Conservation (phyloP, 1,284 basidiomycete species). For the Leccinum pseudoinsigne region DNA sequence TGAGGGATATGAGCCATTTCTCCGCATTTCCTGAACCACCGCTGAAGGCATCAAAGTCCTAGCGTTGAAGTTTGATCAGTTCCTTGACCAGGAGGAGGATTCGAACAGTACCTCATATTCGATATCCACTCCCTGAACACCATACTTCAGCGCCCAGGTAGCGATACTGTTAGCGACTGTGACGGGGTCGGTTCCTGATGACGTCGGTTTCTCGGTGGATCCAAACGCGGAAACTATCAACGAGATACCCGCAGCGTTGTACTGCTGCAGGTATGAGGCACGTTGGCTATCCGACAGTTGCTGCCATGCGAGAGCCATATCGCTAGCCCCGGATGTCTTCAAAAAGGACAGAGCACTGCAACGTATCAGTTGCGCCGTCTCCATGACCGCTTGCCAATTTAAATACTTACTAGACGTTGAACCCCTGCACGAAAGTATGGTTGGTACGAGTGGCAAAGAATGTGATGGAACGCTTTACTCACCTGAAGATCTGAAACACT, state of each 20-base stretch:
- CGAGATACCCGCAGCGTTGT: constrained; percentile 46
- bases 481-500: constrained; percentile 7
- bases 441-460: constrained; percentile 4
- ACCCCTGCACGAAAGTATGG: constrained; percentile 34
- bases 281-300: constrained; percentile 36
- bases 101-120: constrained; percentile 47
- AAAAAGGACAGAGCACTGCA: constrained; percentile 45
- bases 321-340: constrained; percentile 40
- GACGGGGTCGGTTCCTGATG: constrained; percentile 36
- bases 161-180: constrained; percentile 45
- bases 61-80: constrained; percentile 13
- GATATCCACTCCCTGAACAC: constrained; percentile 55
- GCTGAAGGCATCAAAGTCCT: constrained; percentile 50
- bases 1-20: constrained; percentile 42
- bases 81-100: background rate
- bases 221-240: constrained; percentile 52
- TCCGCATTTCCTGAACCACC: constrained; percentile 35
- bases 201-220: constrained; percentile 50
- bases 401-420: constrained; percentile 44
- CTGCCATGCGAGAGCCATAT: constrained; percentile 46
- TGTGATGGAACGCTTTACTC: constrained; percentile 27
- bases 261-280: constrained; percentile 25
- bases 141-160: constrained; percentile 46
- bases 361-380: too few species aligned
- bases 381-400: too few species aligned